Conservation (phyloP, 371 early-diverging fungal species). For the Rhizopus arrhizus region DNA sequence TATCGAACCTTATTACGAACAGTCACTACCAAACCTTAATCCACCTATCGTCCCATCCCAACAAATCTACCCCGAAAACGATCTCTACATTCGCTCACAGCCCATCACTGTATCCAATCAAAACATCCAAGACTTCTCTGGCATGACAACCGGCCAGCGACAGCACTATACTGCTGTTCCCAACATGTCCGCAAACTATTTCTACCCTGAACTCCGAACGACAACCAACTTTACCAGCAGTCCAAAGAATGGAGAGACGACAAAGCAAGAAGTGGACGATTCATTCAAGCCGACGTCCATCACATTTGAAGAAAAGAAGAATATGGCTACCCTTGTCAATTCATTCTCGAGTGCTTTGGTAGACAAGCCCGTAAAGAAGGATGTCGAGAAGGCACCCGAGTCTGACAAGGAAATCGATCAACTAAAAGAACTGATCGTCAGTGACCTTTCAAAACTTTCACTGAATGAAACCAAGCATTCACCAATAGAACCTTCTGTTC, state of each 20-base stretch:
- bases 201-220: constrained; percentile 38
- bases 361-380: background rate
- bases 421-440: constrained; percentile 16
- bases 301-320: constrained; percentile 33
- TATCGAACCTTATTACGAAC: constrained; percentile 3
- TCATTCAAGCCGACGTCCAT: too few species aligned
- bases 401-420: constrained; percentile 1
- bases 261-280: constrained; percentile 5
- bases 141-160: constrained; percentile 30
- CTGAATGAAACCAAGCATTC: constrained; percentile 11
- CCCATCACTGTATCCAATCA: constrained; percentile 26
- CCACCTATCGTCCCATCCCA: background rate
- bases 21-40: background rate
- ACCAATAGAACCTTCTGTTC: background rate
- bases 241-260: constrained; percentile 14
- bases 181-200: constrained; percentile 24
- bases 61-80: constrained; percentile 15
- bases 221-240: constrained; percentile 37
- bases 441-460: constrained; percentile 24
- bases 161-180: constrained; percentile 41
- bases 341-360: constrained; percentile 15
- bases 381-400: background rate
- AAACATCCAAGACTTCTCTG: background rate
- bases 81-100: constrained; percentile 29
- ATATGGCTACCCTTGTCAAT: constrained; percentile 26